Evolutionary conservation across 768 basidiomycete species (phyloP).

Genomic region (Podaxis sp.): DNA sequence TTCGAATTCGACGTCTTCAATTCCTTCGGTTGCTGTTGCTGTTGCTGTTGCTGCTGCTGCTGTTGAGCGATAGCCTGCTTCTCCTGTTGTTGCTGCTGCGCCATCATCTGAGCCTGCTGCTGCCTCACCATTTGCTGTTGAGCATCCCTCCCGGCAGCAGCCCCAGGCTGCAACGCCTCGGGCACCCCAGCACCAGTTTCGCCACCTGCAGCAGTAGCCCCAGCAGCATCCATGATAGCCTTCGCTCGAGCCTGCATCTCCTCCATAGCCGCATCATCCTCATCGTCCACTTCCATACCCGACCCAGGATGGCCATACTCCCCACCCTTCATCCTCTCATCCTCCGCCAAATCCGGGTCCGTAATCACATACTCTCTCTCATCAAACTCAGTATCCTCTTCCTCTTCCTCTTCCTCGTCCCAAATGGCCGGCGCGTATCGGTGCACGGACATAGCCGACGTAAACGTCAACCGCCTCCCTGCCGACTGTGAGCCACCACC

Average conservation of each 20-base stretch:
- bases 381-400: slow-evolving; percentile 63
- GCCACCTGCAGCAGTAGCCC: neutral
- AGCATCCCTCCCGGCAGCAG: slow-evolving; percentile 18
- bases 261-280: slow-evolving; percentile 55
- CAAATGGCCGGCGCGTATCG: slow-evolving; percentile 82
- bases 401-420: slow-evolving; percentile 74
- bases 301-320: neutral
- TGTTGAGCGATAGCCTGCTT: slow-evolving; percentile 25
- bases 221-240: neutral
- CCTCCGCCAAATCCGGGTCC: slow-evolving; percentile 57
- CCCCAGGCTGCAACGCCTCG: slow-evolving; percentile 31
- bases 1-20: slow-evolving; percentile 43
- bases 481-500: slow-evolving; percentile 29
- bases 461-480: slow-evolving; percentile 66
- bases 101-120: slow-evolving; percentile 19
- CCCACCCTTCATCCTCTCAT: slow-evolving; percentile 14
- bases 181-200: slow-evolving; percentile 19
- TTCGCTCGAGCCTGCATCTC: slow-evolving; percentile 21
- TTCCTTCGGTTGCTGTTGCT: slow-evolving; percentile 28
- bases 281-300: slow-evolving; percentile 56
- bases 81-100: slow-evolving; percentile 21
- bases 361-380: slow-evolving; percentile 67
- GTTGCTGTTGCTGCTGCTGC: slow-evolving; percentile 29
- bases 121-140: slow-evolving; percentile 29
- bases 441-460: slow-evolving; percentile 57